Conservation (phyloP, 257 asterid species). For the Solanum lignicaule region DNA sequence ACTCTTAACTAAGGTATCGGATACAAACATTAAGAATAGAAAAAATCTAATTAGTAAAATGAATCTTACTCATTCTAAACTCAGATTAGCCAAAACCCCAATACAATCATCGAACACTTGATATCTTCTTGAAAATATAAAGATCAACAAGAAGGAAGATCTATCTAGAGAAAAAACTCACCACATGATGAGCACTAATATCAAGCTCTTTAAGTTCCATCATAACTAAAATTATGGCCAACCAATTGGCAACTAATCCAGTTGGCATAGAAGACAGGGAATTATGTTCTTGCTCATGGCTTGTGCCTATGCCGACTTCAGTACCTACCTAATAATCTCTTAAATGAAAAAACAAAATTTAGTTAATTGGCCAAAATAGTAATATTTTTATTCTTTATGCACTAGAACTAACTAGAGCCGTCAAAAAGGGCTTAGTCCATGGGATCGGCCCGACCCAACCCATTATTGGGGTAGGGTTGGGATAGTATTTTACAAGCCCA, state of each 20-base stretch:
- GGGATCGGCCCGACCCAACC: too few relatives aligned
- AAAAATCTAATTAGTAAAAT: not conserved
- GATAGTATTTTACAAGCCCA: too few relatives aligned
- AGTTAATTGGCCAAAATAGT: not conserved
- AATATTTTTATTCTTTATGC: not conserved
- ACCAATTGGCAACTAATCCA: not conserved
- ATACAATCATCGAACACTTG: not conserved
- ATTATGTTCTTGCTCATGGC: not conserved
- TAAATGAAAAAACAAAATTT: not conserved
- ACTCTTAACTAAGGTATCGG: not conserved
- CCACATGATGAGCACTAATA: not conserved
- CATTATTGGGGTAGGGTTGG: too few relatives aligned
- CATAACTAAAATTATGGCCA: not conserved
- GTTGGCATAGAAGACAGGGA: not conserved
- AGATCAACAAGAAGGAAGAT: not conserved
- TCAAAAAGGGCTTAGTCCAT: too few relatives aligned
- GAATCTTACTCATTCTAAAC: accelerated
- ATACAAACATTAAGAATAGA: not conserved
- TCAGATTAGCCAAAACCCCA: accelerated
- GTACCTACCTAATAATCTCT: not conserved
- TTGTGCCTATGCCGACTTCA: not conserved
- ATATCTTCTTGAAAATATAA: not conserved
- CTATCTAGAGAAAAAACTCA: not conserved
- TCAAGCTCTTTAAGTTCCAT: not conserved
- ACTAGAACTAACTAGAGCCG: not conserved